Base-by-base conservation (phyloP, 2,329 filamentous ascomycete genomes). In the Basipetospora chlamydospora region DNA sequence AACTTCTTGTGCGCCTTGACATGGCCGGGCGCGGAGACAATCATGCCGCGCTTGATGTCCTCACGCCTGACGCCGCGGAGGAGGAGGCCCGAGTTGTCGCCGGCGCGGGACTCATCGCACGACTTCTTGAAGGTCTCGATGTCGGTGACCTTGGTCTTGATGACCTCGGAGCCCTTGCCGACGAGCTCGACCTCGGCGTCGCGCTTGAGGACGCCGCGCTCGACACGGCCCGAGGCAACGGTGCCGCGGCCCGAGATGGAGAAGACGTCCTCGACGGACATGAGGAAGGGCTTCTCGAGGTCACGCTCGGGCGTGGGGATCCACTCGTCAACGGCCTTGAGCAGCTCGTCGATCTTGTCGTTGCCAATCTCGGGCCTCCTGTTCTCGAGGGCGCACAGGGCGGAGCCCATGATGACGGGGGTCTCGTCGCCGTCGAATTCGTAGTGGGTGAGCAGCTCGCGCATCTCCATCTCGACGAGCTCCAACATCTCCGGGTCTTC, bases 41-140 rank as follows among this genome's bases (percentile, higher is more conserved):
- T 84, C 90, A 98, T 96, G 56, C 90, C 90, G 59, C 90, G 85
- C 52, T 67, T 72, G 53, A 98, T 73, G 52, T 98, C 92, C 66
- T 98, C 90, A 54, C 90, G 86, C 64, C 86, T 87, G 55, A 98
- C 64, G 70, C 90, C 88, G 65, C 90, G 85, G 60, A 98, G 80
- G 38, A 98, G 76, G 26, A 98, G 81, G 55, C 90, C 90, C 18
- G 90, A 95, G 77, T 96, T 98, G 65, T 98, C 90, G 60, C 90
- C 90, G 43, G 90, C 90, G 51, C 83, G 77, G 41, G 88, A 93
- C 65, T 94, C 85, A 41, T 95, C 87, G 63, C 90, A 96, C 34
- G 86, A 92, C 76, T 98, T 98, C 75, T 96, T 95, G 74, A 98
- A 98, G 47, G 88, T 98, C 71, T 98, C 90, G 49, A 98, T 96